Percentiles rank a stretch among this genome's conserved stretches.
Conservation (phyloP, 2,329 filamentous ascomycete genomes). For the Magnaporthiopsis incrustans region DNA sequence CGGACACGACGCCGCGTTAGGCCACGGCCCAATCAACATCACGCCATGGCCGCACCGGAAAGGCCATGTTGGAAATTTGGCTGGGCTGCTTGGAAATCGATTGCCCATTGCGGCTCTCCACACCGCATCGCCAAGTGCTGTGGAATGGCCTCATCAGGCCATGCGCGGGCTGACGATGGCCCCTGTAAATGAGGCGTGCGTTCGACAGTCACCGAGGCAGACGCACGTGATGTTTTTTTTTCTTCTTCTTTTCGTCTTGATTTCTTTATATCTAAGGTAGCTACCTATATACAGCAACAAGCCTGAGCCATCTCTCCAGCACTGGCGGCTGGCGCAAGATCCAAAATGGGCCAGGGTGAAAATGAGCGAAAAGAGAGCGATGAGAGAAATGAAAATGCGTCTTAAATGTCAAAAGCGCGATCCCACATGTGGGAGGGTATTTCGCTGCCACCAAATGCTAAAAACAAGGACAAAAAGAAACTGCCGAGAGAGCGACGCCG, state of each 20-base stretch:
- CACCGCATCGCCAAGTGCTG: not conserved
- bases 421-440: not conserved
- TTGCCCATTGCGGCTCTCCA: not conserved
- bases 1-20: not conserved
- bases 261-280: too few species aligned
- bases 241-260: not conserved
- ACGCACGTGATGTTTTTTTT: not conserved
- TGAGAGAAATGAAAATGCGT: too few species aligned
- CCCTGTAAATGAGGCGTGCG: not conserved
- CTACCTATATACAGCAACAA: not conserved
- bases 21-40: not conserved
- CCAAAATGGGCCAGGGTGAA: not conserved
- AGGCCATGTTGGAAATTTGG: not conserved
- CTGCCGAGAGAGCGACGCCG: not conserved
- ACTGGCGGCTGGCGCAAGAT: not conserved
- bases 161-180: not conserved
- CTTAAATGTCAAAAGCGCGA: not conserved
- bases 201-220: not conserved
- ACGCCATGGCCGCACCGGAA: not conserved
- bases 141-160: not conserved
- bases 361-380: not conserved
- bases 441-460: not conserved
- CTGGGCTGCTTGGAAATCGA: too few species aligned
- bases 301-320: not conserved
- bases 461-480: not conserved